Conservation (phyloP, 2,329 filamentous ascomycete genomes). For the Arthrobotrys megalospora region DNA sequence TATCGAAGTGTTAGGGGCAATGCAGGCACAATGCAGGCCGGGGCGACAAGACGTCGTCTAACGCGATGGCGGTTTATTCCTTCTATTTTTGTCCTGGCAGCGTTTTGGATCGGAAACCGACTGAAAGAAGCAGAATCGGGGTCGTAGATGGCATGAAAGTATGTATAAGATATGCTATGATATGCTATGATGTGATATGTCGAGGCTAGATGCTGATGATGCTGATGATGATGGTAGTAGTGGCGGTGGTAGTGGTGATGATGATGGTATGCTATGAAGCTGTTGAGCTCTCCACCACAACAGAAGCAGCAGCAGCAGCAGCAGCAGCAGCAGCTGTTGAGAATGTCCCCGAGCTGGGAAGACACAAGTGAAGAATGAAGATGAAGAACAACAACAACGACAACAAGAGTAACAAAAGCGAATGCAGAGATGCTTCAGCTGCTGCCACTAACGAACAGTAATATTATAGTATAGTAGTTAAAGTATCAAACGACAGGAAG, state of each 20-base stretch:
- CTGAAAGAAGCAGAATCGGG: constrained; percentile 24
- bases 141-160: constrained; percentile 22
- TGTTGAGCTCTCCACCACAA: not conserved
- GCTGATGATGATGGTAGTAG: not conserved
- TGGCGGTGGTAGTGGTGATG: not conserved
- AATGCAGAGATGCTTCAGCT: no score
- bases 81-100: constrained; percentile 54
- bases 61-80: constrained; percentile 48
- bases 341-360: no score
- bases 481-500: constrained; percentile 4
- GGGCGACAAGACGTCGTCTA: constrained; percentile 38
- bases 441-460: no score
- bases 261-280: constrained; percentile 5
- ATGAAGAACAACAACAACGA: no score
- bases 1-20: constrained; percentile 13
- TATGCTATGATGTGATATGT: not conserved
- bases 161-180: not conserved
- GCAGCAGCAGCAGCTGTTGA: no score
- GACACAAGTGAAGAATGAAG: no score
- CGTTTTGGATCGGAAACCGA: constrained; percentile 51
- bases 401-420: no score
- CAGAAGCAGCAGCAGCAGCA: no score
- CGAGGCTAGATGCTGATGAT: not conserved
- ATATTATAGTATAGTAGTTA: no score
- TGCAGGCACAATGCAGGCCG: constrained; percentile 36